Evolutionary conservation across 2,329 filamentous ascomycete genomes (phyloP), one percentile per base, ranked within the genome.

Genomic region (Fusarium euwallaceae): DNA sequence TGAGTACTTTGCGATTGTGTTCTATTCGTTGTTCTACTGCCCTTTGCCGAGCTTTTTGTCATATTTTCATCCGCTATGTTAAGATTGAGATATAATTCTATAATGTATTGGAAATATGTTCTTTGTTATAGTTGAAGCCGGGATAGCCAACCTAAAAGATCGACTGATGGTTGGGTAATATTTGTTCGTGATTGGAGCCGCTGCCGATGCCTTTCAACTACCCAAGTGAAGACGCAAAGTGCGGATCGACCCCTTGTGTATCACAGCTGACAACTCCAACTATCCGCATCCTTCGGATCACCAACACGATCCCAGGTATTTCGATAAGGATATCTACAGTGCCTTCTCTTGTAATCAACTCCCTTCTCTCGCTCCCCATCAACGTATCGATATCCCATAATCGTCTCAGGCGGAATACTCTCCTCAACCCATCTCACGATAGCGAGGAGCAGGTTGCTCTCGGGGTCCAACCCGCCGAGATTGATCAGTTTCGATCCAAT

Each of bases 371-470:
- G 2, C 1, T 63, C 7, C 4, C 72, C 72, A 0, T 73, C 67
- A 3, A 29, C 70, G 12, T 63, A 84, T 14, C 80, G 81, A 0
- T 81, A 82, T 0, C 83, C 84, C 24, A 77, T 72, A 7, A 84
- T 73, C 0, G 81, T 80, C 22, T 87, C 86, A 0, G 87, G 87
- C 0, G 86, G 84, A 11, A 79, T 56, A 0, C 81, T 83, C 16
- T 81, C 71, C 72, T 86, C 87, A 1, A 88, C 87, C 87, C 87
- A 88, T 36, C 84, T 79, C 2, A 89, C 84, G 3, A 89, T 77
- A 1, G 86, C 85, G 58, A 85, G 81, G 3, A 89, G 79, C 0
- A 88, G 80, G 22, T 89, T 89, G 36, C 84, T 79, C 11, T 83
- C 78, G 0, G 83, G 79, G 6, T 85, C 76, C 3, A 76, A 71